Conservation (phyloP, 106 monocot species). For the Xerophyta viscosa region DNA sequence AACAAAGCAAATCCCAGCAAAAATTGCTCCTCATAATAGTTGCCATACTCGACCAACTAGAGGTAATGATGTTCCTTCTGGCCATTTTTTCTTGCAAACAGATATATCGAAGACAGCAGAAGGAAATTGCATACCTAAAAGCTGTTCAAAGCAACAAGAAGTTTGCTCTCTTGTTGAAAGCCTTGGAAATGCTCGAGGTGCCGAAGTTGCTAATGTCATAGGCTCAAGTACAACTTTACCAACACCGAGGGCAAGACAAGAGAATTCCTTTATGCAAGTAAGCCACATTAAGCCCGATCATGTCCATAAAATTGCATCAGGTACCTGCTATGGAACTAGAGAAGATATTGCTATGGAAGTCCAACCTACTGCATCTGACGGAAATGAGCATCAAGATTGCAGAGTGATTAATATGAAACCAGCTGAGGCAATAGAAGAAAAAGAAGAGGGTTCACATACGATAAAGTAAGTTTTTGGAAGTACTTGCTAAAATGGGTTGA, state of each 20-base stretch:
- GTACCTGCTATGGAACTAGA: not conserved
- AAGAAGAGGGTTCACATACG: slow-evolving; percentile 6
- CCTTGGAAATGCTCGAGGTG: no score
- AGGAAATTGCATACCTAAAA: no score
- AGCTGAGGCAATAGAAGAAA: not conserved
- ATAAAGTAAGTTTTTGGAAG: slow-evolving; percentile 13
- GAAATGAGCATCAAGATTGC: slow-evolving; percentile 2
- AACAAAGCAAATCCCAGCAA: not conserved
- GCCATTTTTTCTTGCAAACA: not conserved
- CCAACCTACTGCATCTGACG: not conserved
- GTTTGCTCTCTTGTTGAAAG: no score
- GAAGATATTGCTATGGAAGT: slow-evolving; percentile 1
- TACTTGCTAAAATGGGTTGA: not conserved
- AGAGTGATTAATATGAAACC: not conserved
- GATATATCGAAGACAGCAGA: not conserved
- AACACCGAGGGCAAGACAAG: slow-evolving; percentile 1
- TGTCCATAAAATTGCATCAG: not conserved
- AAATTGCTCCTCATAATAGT: not conserved
- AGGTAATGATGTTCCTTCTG: not conserved
- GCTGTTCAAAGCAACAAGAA: no score
- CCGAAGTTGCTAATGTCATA: no score
- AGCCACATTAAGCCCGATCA: not conserved
- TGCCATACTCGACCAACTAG: not conserved
- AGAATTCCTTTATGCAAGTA: not conserved
- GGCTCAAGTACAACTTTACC: no score